A percentile compares a stretch with the other conserved stretches of the same genome.
Evolutionary conservation across 2,329 filamentous ascomycete species (phyloP).

Genomic region (Trichoderma sp.): DNA sequence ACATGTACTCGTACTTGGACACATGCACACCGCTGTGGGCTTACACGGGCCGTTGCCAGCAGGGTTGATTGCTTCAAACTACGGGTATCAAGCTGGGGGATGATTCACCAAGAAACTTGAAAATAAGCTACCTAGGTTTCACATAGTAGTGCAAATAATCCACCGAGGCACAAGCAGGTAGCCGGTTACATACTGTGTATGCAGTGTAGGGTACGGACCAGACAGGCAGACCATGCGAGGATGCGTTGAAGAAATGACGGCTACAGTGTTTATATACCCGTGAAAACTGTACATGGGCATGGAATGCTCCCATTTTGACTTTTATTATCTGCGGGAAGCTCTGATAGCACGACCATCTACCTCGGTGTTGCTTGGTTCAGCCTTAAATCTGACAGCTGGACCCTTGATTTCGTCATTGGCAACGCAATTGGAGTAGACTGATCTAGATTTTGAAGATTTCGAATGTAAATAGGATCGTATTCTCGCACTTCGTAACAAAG

Average conservation of each 20-base stretch:
- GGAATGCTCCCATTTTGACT: background rate
- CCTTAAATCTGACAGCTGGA: background rate
- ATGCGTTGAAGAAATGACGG: background rate
- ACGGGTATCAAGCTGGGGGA: background rate
- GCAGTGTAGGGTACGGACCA: background rate
- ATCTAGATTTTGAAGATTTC: background rate
- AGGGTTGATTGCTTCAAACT: background rate
- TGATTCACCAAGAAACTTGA: background rate
- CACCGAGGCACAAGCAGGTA: background rate
- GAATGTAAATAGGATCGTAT: too few species aligned
- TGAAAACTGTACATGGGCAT: background rate
- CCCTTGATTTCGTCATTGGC: background rate
- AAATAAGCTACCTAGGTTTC: background rate
- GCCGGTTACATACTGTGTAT: background rate
- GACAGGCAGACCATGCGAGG: background rate
- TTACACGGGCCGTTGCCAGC: background rate
- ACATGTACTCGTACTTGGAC: background rate
- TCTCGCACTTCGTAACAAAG: background rate
- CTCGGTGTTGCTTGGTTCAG: background rate
- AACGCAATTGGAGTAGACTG: background rate
- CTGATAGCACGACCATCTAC: background rate
- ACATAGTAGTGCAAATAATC: background rate
- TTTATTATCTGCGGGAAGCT: background rate
- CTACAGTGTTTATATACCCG: background rate
- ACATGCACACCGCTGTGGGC: background rate